Conservation (phyloP, 176 grass and related monocot genomes). For the Eragrostis nindensis region DNA sequence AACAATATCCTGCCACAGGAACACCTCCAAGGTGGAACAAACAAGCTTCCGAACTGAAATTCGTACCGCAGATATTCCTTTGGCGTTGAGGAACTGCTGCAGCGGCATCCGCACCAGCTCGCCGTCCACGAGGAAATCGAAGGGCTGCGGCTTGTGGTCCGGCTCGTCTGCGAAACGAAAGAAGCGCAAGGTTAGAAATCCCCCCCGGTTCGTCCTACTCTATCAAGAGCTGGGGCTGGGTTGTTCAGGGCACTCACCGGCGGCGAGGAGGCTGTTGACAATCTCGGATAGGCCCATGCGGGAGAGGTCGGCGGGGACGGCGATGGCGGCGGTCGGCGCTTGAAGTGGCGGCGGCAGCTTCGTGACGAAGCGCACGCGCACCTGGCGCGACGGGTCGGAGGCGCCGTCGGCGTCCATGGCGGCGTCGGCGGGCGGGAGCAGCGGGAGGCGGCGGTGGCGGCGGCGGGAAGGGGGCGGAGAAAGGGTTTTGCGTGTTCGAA, state of each 20-base stretch:
- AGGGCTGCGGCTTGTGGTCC: conserved; percentile 75
- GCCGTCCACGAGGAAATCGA: conserved; percentile 84
- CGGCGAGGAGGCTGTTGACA: conserved; percentile 67
- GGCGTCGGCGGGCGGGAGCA: background rate
- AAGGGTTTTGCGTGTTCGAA: conserved; percentile 42
- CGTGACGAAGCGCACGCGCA: conserved; percentile 89
- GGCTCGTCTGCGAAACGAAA: conserved; percentile 50
- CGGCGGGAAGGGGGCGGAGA: conserved; percentile 39
- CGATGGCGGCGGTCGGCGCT: conserved; percentile 53
- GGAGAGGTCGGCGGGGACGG: conserved; percentile 71
- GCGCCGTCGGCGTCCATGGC: conserved; percentile 44
- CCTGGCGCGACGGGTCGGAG: conserved; percentile 68
- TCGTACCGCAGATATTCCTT: conserved; percentile 86
- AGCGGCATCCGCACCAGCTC: conserved; percentile 88
- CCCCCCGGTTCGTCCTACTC: background rate
- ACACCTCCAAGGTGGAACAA: background rate
- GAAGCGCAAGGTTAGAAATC: background rate
- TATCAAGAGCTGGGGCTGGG: background rate
- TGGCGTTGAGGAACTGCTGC: conserved; percentile 77
- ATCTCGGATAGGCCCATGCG: conserved; percentile 92
- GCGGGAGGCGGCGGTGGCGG: conserved; percentile 16
- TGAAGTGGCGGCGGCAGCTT: conserved; percentile 64
- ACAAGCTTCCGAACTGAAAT: background rate
- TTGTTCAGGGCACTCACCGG: conserved; percentile 37
- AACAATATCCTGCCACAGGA: background rate